A percentile compares a stretch with the other conserved stretches of the same genome.
These are phyloP conservation scores for Globisporangium perplexum DNA, from an alignment of 352 stramenopile species.

Conservation along the genomic window DNA sequence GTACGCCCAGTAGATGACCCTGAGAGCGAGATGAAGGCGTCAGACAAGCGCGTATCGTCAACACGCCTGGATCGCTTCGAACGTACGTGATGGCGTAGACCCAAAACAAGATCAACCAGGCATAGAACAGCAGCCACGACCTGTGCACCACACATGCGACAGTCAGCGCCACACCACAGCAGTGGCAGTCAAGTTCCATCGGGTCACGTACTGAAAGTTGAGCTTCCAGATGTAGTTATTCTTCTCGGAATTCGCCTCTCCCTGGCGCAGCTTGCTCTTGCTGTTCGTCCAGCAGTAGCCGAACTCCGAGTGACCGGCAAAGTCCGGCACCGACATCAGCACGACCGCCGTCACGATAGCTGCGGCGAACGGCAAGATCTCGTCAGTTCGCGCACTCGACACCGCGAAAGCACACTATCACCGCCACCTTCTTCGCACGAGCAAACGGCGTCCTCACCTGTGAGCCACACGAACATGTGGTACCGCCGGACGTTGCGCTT, in stretches of 20 bases:
- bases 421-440: not conserved
- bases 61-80: not conserved
- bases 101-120: conserved; percentile 85
- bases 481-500: conserved; percentile 82
- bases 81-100: conserved; percentile 75
- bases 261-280: conserved; percentile 41
- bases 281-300: conserved; percentile 82
- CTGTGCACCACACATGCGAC: conserved; percentile 16
- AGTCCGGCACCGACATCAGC: conserved; percentile 65
- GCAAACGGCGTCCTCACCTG: conserved; percentile 24
- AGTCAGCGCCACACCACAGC: not conserved
- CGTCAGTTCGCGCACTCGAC: not conserved
- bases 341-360: conserved; percentile 63
- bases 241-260: conserved; percentile 19
- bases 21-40: conserved; percentile 6
- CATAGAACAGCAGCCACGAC: conserved; percentile 84
- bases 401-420: no score
- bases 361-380: conserved; percentile 2
- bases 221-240: conserved; percentile 76
- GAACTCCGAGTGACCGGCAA: conserved; percentile 73
- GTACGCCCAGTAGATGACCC: conserved; percentile 85
- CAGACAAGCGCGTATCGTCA: conserved; percentile 4
- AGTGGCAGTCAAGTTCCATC: not conserved
- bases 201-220: conserved; percentile 68
- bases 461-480: conserved; percentile 78